phyloP scores from a whole-genome alignment of 2,329 filamentous ascomycete genomes.

The Arthroderma uncinatum region DNA sequence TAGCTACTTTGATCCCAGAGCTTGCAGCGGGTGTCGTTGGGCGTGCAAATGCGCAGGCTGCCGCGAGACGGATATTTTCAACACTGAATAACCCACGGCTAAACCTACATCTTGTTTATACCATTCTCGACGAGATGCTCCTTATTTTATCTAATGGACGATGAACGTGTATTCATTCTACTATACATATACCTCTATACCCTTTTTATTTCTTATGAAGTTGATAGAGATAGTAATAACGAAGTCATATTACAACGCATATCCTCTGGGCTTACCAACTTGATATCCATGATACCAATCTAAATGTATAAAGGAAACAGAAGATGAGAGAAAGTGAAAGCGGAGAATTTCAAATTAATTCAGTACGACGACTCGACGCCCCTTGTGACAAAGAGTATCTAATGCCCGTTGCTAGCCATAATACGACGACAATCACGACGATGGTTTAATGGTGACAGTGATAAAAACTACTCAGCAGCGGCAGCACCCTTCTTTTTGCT shows the following conservation, averaged over 20 bases:
- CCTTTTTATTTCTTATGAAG: not conserved
- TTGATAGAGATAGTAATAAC: not conserved
- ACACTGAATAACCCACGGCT: constrained; percentile 82
- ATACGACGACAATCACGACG: not conserved
- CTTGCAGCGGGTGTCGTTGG: constrained; percentile 88
- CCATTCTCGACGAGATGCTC: constrained; percentile 59
- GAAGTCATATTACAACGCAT: no score
- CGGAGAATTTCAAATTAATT: not conserved
- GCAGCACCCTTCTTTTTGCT: constrained; percentile 45
- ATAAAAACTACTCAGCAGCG: not conserved
- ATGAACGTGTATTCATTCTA: constrained; percentile 4
- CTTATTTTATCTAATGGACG: constrained; percentile 48
- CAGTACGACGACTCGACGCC: not conserved
- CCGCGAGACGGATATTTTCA: constrained; percentile 77
- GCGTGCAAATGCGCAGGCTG: constrained; percentile 77
- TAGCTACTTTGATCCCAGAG: constrained; percentile 83
- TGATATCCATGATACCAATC: not conserved
- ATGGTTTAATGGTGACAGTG: not conserved
- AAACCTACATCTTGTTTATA: constrained; percentile 64
- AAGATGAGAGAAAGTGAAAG: not conserved
- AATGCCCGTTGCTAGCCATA: constrained; percentile 2
- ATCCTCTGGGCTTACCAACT: no score
- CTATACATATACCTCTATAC: no score
- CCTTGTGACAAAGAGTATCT: constrained; percentile 1
- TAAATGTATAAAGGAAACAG: not conserved